Evolutionary conservation across 306 rosid genomes (phyloP).

Genomic region (Albizia julibrissin): DNA sequence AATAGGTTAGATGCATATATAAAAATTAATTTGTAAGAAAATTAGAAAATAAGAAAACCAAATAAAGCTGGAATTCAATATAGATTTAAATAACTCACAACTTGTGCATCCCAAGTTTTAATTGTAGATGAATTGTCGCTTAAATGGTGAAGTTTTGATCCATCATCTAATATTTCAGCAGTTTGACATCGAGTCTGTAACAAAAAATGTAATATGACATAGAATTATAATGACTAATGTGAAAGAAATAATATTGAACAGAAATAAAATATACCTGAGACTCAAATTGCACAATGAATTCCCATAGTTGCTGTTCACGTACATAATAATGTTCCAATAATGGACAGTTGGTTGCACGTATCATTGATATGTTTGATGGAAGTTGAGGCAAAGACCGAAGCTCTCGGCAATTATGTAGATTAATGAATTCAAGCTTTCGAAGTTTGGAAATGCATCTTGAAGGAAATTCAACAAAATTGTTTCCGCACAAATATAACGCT

Average conservation of each 20-base stretch:
- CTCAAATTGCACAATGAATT: not conserved
- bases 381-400: not conserved
- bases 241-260: not conserved
- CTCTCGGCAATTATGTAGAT: not conserved
- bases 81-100: not conserved
- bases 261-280: not conserved
- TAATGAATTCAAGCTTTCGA: not conserved
- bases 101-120: not conserved
- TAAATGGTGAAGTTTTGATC: not conserved
- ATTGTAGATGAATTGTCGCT: not conserved
- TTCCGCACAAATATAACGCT: not conserved
- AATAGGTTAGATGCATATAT: too few relatives aligned
- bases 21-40: too few relatives aligned
- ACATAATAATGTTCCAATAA: not conserved
- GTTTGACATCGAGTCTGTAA: not conserved
- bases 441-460: not conserved
- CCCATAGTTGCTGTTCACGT: not conserved
- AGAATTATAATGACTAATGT: not conserved
- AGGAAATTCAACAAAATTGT: slow-evolving; percentile 1
- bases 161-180: not conserved
- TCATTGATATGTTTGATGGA: not conserved
- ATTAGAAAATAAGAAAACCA: not conserved
- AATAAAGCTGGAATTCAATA: not conserved
- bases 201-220: not conserved
- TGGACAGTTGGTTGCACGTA: not conserved